Evolutionary conservation across 176 grass and related monocot genomes (phyloP).

Genomic region (Zoysia japonica): DNA sequence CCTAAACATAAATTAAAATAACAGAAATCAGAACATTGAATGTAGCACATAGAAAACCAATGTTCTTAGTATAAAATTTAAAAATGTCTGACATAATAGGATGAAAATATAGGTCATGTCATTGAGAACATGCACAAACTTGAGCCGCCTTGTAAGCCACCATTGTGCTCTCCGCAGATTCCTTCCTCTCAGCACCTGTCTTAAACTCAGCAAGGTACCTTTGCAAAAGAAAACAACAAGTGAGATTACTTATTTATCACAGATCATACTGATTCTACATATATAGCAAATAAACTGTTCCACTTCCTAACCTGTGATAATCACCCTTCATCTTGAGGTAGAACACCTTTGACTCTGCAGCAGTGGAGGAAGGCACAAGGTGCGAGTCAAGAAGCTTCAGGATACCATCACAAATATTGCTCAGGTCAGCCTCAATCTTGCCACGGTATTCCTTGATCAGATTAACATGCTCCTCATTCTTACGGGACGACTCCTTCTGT

Average conservation of each 20-base stretch:
- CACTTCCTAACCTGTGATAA: conserved; percentile 72
- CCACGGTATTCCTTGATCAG: conserved; percentile 78
- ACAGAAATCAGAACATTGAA: not conserved
- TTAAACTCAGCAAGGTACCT: conserved; percentile 95
- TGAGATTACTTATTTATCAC: conserved; percentile 2
- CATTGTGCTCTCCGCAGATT: conserved; percentile 79
- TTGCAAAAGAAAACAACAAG: not conserved
- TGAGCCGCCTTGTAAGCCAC: conserved; percentile 82
- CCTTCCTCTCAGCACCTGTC: conserved; percentile 66
- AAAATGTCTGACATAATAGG: not conserved
- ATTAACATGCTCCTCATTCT: conserved; percentile 72
- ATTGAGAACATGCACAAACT: conserved; percentile 46
- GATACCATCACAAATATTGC: conserved; percentile 83
- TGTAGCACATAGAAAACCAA: not conserved
- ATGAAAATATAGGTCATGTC: not conserved
- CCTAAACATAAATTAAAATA: too few relatives aligned
- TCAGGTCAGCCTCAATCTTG: conserved; percentile 83
- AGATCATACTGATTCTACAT: not conserved
- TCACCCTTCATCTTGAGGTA: conserved; percentile 98
- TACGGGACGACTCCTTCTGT: conserved; percentile 80
- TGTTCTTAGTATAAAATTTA: not conserved
- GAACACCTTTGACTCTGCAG: conserved; percentile 84
- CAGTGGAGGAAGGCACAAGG: conserved; percentile 70
- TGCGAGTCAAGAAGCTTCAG: conserved; percentile 78
- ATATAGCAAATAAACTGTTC: not conserved